A percentile compares a stretch with the other conserved stretches of the same genome.
These are phyloP conservation scores for Dillenia turbinata DNA, from an alignment of 164 flowering plant genomes.

Conservation along the genomic window DNA sequence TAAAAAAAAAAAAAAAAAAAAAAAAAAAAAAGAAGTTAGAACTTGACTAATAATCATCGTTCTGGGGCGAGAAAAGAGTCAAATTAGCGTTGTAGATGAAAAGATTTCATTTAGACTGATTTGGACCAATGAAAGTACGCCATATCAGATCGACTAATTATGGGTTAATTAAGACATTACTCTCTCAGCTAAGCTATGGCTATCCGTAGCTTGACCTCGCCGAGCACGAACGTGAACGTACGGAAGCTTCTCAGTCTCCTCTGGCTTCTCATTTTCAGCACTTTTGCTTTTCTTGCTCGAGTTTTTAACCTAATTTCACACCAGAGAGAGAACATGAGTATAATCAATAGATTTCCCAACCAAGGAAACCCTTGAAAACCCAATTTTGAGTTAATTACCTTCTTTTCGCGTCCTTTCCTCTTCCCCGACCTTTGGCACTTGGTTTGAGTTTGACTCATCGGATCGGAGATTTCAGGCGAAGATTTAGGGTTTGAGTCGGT, in stretches of 20 bases:
- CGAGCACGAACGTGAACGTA: conserved; percentile 95
- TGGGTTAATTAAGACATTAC: conserved; percentile 30
- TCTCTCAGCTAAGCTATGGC: conserved; percentile 95
- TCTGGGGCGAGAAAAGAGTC: too few relatives aligned
- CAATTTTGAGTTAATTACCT: conserved; percentile 25
- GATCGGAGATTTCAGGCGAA: conserved; percentile 32
- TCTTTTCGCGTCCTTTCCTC: conserved; percentile 71
- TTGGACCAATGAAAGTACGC: too few relatives aligned
- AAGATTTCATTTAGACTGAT: too few relatives aligned
- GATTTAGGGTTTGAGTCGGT: conserved; percentile 35
- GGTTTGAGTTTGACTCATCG: conserved; percentile 20
- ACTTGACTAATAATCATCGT: not conserved
- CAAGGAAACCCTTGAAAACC: conserved; percentile 21
- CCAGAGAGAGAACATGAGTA: conserved; percentile 2
- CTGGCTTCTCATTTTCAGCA: conserved; percentile 27
- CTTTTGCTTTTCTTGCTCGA: conserved; percentile 52
- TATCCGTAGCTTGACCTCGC: conserved; percentile 91
- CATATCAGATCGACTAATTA: not conserved
- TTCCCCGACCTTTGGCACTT: conserved; percentile 36
- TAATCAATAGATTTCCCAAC: conserved; percentile 5
- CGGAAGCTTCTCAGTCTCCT: conserved; percentile 70
- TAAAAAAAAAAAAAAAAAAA: not conserved
- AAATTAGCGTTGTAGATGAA: too few relatives aligned
- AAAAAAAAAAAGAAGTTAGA: not conserved
- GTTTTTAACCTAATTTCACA: conserved; percentile 39